These are phyloP conservation scores for Hanseniaspora jakobsenii DNA, from an alignment of 805 yeast genomes.

Conservation along the genomic window DNA sequence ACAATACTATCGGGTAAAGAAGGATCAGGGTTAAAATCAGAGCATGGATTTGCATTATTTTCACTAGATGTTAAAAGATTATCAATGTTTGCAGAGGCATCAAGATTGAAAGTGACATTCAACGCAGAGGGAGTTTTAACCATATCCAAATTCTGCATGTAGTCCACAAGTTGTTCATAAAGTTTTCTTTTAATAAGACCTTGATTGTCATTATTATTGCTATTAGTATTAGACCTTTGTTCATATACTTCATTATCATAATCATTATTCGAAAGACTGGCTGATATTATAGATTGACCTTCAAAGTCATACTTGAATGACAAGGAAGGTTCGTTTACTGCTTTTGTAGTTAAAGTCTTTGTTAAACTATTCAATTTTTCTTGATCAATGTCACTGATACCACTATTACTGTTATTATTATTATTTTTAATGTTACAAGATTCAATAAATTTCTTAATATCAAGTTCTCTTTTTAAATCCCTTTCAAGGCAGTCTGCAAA, in stretches of 20 bases:
- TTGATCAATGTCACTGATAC: neutral
- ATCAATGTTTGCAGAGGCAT: neutral
- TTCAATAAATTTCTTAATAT: constrained; percentile 30
- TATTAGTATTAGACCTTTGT: neutral
- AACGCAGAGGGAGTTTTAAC: constrained; percentile 7
- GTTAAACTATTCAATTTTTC: neutral
- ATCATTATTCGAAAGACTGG: too few relatives aligned
- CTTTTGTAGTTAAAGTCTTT: constrained; percentile 51
- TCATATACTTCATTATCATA: neutral
- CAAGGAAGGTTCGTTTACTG: constrained; percentile 65
- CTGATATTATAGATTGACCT: too few relatives aligned
- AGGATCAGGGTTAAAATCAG: too few relatives aligned
- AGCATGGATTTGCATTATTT: too few relatives aligned
- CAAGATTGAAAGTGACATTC: neutral
- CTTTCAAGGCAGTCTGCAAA: constrained; percentile 90
- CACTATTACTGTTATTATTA: too few relatives aligned
- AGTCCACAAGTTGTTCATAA: constrained; percentile 40
- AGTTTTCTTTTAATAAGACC: constrained; percentile 32
- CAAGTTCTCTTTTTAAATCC: constrained; percentile 67
- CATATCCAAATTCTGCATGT: constrained; percentile 29
- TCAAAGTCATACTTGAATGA: constrained; percentile 45
- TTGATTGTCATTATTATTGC: too few relatives aligned
- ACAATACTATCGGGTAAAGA: too few relatives aligned
- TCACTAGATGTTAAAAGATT: neutral
- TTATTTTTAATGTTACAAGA: neutral